Evolutionary conservation across 768 basidiomycete genomes (phyloP).

Genomic region (Tubosaeta brunneosetosa): DNA sequence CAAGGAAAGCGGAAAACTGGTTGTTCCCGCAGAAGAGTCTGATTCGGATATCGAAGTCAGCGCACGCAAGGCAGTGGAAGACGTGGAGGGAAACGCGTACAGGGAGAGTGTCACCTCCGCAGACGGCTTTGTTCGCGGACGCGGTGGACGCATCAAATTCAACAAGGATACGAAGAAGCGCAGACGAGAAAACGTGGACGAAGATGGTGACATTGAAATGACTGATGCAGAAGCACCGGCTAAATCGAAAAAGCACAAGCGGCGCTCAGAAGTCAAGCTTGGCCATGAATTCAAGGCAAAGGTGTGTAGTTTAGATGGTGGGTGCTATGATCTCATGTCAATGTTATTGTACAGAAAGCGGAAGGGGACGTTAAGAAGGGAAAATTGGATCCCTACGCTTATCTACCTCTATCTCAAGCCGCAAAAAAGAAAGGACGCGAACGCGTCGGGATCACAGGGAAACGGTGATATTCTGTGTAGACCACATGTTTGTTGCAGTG

Average conservation of each 20-base stretch:
- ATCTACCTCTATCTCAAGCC: conserved; percentile 79
- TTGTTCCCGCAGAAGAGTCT: conserved; percentile 58
- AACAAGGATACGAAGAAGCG: conserved; percentile 97
- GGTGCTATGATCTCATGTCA: conserved; percentile 4
- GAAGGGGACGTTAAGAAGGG: conserved; percentile 90
- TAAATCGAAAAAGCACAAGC: conserved; percentile 44
- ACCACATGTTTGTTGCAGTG: background rate
- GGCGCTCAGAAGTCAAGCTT: conserved; percentile 50
- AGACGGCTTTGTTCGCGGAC: conserved; percentile 85
- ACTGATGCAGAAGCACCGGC: conserved; percentile 56
- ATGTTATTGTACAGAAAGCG: conserved; percentile 59
- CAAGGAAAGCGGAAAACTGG: conserved; percentile 73
- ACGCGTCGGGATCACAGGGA: conserved; percentile 59
- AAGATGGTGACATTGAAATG: conserved; percentile 68
- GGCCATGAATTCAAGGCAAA: conserved; percentile 96
- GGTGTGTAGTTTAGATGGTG: conserved; percentile 42
- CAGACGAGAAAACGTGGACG: conserved; percentile 61
- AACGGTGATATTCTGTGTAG: conserved; percentile 37
- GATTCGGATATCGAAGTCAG: conserved; percentile 43
- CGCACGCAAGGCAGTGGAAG: conserved; percentile 41
- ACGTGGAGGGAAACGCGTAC: conserved; percentile 73
- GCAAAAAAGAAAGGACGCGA: conserved; percentile 55
- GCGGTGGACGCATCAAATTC: conserved; percentile 85
- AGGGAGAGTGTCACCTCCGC: conserved; percentile 75
- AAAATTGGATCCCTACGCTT: conserved; percentile 89